Evolutionary conservation across 2,329 filamentous ascomycete species (phyloP), one percentile per base, ranked within the genome.

Genomic region (Xylaria sp.): DNA sequence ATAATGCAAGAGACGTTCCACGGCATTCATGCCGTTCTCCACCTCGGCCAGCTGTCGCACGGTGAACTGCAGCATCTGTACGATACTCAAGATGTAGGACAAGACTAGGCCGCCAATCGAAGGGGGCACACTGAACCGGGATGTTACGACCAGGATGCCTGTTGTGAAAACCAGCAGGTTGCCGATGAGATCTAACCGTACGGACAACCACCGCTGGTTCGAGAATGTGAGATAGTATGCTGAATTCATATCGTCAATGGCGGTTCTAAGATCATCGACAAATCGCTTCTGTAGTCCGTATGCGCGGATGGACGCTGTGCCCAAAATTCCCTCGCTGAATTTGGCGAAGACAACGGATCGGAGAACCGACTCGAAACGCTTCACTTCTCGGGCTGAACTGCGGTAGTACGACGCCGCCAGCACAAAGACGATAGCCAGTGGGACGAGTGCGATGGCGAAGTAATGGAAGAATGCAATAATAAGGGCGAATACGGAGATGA

Each of bases 1-100:
- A 78, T 98, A 98, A 82, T 97, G 93, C 78, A 94, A 90, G 39
- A 98, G 85, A 58, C 96, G 91, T 81, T 98, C 95, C 0, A 97
- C 96, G 0, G 94, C 91, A 79, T 98, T 98, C 95, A 98, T 98
- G 77, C 94, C 93, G 81, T 98, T 98, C 80, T 98, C 95, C 8
- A 98, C 93, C 79, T 98, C 95, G 30, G 95, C 95, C 7, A 98
- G 85, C 80, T 98, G 95, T 19, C 96, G 89, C 19, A 98, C 93
- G 0, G 93, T 95, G 80, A 98, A 98, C 78, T 98, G 95, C 72
- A 98, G 91, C 92, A 98, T 94, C 79, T 97, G 93, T 19, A 97
- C 94, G 75, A 98, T 97, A 14, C 91, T 88, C 19, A 99, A 86
- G 76, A 98, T 97, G 80, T 98, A 98, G 55, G 92, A 96, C 24